A percentile compares a stretch with the other conserved stretches of the same genome.
phyloP scores from a whole-genome alignment of 2,329 filamentous ascomycete species.

The Anthostomella pinea region DNA sequence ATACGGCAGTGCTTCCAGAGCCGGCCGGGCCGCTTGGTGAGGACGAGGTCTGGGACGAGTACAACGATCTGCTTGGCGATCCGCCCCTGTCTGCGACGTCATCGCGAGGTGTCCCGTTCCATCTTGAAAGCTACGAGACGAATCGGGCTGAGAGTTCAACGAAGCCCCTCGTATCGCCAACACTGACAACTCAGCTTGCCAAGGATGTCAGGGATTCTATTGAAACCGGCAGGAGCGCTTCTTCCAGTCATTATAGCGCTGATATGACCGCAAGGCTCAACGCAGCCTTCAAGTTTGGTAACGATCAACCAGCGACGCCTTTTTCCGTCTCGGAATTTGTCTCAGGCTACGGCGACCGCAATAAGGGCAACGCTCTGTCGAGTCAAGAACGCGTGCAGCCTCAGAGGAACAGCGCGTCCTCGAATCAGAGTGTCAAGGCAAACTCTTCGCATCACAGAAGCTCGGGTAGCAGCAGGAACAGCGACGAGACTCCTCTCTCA shows the following conservation, averaged over 20 bases:
- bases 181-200: conserved; percentile 33
- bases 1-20: conserved; percentile 64
- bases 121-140: conserved; percentile 49
- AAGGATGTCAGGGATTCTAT: conserved; percentile 32
- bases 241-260: conserved; percentile 52
- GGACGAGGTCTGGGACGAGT: conserved; percentile 93
- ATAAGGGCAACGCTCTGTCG: conserved; percentile 27
- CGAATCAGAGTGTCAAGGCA: conserved; percentile 24
- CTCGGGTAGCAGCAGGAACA: conserved; percentile 46
- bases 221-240: conserved; percentile 30
- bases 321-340: conserved; percentile 43
- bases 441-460: conserved; percentile 29
- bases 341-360: conserved; percentile 38
- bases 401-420: conserved; percentile 31
- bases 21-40: conserved; percentile 63
- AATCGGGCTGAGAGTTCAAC: conserved; percentile 35
- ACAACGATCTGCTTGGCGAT: conserved; percentile 81
- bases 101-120: conserved; percentile 55
- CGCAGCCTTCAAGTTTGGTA: conserved; percentile 42
- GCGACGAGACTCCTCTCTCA: conserved; percentile 60
- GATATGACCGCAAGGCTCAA: conserved; percentile 54
- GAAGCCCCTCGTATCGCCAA: conserved; percentile 47
- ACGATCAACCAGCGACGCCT: conserved; percentile 42
- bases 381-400: conserved; percentile 14
- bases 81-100: conserved; percentile 52